Conservation (phyloP, 1,139 yeast species). For the Yamadazyma spencermartinsiae region DNA sequence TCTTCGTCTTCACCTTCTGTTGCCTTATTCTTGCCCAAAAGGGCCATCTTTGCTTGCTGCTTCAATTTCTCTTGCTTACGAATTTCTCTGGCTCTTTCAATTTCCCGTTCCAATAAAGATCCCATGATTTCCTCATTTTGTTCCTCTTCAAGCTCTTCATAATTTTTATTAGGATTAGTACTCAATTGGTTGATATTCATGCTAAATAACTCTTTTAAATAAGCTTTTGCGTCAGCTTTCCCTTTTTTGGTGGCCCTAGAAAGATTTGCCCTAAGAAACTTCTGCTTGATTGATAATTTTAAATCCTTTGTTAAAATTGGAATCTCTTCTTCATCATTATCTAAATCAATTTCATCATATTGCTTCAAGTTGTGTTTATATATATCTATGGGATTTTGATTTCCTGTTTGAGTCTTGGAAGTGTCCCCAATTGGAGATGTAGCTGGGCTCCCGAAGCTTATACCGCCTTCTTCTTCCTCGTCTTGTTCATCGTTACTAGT, state of each 20-base stretch:
- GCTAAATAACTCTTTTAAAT: conserved; percentile 27
- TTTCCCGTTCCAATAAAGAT: conserved; percentile 61
- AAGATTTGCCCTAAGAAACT: conserved; percentile 21
- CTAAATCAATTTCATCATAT: conserved; percentile 29
- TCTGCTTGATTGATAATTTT: conserved; percentile 35
- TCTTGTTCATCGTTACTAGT: conserved; percentile 2
- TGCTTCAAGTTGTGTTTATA: conserved; percentile 37
- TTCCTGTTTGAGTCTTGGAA: conserved; percentile 5
- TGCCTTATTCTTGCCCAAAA: conserved; percentile 18
- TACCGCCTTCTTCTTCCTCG: conserved; percentile 7
- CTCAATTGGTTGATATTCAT: conserved; percentile 41
- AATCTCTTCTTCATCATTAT: conserved; percentile 22
- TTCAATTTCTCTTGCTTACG: conserved; percentile 50
- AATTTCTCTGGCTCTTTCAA: conserved; percentile 51
- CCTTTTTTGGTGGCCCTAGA: conserved; percentile 1
- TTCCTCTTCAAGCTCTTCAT: conserved; percentile 33
- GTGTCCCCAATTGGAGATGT: conserved; percentile 36
- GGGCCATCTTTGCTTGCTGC: conserved; percentile 39
- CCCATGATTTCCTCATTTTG: conserved; percentile 47
- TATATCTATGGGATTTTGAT: conserved; percentile 33
- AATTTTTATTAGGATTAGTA: conserved; percentile 32
- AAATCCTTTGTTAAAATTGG: conserved; percentile 42
- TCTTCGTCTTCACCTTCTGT: conserved; percentile 18
- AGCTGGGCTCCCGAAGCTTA: conserved; percentile 26
- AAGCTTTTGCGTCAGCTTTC: background rate